A percentile compares a stretch with the other conserved stretches of the same genome.
phyloP scores from a whole-genome alignment of 495 filamentous ascomycete genomes.

The Aspergillus bertholletiae region DNA sequence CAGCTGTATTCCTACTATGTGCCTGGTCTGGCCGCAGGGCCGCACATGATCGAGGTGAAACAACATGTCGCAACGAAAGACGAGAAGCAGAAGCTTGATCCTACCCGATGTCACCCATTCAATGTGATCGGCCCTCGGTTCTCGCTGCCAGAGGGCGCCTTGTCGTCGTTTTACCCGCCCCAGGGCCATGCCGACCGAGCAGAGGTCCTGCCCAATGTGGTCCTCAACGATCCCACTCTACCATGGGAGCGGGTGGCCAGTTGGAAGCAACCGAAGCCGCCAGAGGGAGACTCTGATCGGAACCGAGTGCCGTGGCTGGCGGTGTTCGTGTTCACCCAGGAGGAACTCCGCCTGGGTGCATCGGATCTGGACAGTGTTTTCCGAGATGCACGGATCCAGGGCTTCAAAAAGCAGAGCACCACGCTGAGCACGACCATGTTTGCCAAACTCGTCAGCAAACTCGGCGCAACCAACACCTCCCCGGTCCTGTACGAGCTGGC shows the following conservation, averaged over 20 bases:
- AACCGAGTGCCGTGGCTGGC: conserved; percentile 37
- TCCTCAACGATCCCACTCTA: conserved; percentile 43
- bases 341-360: background rate
- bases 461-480: background rate
- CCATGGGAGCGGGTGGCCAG: conserved; percentile 40
- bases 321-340: conserved; percentile 30
- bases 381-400: background rate
- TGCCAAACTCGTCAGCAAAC: background rate
- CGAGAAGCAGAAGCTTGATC: background rate
- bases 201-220: conserved; percentile 43
- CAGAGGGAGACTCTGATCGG: conserved; percentile 8
- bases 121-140: conserved; percentile 34
- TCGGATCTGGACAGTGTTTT: background rate
- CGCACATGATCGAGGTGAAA: conserved; percentile 17
- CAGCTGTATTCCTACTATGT: conserved; percentile 22
- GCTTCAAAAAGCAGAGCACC: background rate
- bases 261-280: background rate
- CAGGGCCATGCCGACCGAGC: conserved; percentile 33
- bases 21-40: conserved; percentile 25
- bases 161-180: conserved; percentile 40
- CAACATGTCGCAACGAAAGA: conserved; percentile 15
- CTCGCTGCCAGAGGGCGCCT: conserved; percentile 12
- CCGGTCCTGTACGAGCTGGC: background rate
- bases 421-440: background rate
- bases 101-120: conserved; percentile 20